Percentiles rank a stretch among this genome's conserved stretches.
Evolutionary conservation across 1,284 basidiomycete species (phyloP).

Genomic region (Apiotrichum sp.): DNA sequence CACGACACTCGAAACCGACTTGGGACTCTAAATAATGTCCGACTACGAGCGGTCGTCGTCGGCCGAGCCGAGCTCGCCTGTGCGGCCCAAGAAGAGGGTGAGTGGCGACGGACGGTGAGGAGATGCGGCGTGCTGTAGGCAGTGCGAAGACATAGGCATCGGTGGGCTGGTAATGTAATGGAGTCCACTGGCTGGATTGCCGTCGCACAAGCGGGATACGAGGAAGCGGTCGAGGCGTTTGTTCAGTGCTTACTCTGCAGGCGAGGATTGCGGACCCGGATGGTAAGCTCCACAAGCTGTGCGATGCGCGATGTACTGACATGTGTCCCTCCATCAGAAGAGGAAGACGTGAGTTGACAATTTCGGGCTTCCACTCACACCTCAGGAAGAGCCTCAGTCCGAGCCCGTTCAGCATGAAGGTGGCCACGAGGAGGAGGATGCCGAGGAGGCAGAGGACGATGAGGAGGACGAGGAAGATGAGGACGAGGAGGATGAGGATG

Average conservation of each 20-base stretch:
- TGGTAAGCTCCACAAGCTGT: slow-evolving; percentile 17
- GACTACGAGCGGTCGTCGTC: slow-evolving; percentile 27
- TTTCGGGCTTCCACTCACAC: not conserved
- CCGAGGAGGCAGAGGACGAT: slow-evolving; percentile 36
- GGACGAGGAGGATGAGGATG: slow-evolving; percentile 51
- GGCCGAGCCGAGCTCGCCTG: slow-evolving; percentile 14
- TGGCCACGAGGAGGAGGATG: slow-evolving; percentile 41
- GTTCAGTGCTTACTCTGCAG: slow-evolving; percentile 13
- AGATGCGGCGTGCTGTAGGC: no score
- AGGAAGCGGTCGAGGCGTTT: no score
- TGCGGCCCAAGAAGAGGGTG: slow-evolving; percentile 33
- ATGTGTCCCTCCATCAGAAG: slow-evolving; percentile 5
- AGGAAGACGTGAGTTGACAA: slow-evolving; percentile 21
- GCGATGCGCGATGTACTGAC: not conserved
- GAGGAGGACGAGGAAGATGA: slow-evolving; percentile 27
- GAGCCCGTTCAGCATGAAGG: slow-evolving; percentile 10
- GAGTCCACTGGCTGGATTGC: no score
- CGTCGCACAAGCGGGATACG: no score
- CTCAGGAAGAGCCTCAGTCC: not conserved
- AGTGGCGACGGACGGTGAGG: slow-evolving; percentile 5
- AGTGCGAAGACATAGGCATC: no score
- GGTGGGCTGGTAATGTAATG: no score
- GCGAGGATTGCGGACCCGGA: slow-evolving; percentile 36
- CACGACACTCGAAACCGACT: no score
- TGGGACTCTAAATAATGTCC: slow-evolving; percentile 18